Conservation (phyloP, 495 filamentous ascomycete species). For the Rusavskia elegans region DNA sequence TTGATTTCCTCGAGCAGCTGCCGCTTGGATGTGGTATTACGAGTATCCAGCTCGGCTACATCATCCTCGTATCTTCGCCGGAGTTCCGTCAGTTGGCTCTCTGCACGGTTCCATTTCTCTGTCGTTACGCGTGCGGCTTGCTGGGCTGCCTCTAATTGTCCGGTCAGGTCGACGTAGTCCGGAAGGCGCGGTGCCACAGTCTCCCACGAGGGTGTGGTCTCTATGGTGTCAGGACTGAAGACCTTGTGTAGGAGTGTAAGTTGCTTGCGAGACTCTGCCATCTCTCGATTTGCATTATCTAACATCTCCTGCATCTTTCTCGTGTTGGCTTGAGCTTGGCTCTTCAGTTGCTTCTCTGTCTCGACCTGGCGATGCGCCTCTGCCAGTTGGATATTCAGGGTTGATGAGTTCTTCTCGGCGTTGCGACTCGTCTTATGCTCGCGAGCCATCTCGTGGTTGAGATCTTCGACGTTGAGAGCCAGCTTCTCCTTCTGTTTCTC, state of each 20-base stretch:
- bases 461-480: slow-evolving; percentile 72
- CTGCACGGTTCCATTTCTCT: slow-evolving; percentile 70
- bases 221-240: slow-evolving; percentile 60
- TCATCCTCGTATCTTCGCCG: slow-evolving; percentile 57
- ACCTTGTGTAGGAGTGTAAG: slow-evolving; percentile 69
- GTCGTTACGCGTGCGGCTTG: slow-evolving; percentile 71
- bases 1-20: slow-evolving; percentile 75
- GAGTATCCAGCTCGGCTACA: slow-evolving; percentile 54
- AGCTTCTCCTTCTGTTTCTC: slow-evolving; percentile 97
- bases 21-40: slow-evolving; percentile 55
- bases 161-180: slow-evolving; percentile 65
- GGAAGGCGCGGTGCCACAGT: slow-evolving; percentile 40
- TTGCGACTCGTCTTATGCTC: slow-evolving; percentile 84
- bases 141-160: slow-evolving; percentile 75
- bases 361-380: slow-evolving; percentile 83
- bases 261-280: slow-evolving; percentile 63
- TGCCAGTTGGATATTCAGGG: slow-evolving; percentile 63
- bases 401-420: slow-evolving; percentile 83
- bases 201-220: slow-evolving; percentile 45
- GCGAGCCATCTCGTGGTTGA: slow-evolving; percentile 81
- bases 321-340: slow-evolving; percentile 73
- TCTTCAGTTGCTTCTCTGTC: slow-evolving; percentile 72
- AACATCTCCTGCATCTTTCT: slow-evolving; percentile 64
- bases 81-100: slow-evolving; percentile 68
- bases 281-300: slow-evolving; percentile 61